Evolutionary conservation across 257 asterid species (phyloP), one percentile per base, ranked within the genome.

Genomic region (Jasminum sambac): DNA sequence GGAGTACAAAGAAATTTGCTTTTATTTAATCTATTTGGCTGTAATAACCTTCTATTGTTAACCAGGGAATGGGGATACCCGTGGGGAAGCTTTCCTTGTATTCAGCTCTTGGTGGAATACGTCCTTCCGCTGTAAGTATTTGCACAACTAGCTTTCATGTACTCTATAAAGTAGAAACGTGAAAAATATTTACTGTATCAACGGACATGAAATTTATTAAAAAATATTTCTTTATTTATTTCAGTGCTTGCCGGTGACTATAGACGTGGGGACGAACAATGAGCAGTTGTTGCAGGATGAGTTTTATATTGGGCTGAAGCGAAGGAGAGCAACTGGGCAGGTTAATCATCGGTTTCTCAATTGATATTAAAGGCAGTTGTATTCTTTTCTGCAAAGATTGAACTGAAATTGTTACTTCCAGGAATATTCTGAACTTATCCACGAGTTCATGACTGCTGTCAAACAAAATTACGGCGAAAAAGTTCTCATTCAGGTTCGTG

Each of bases 1-100:
- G 7, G 1, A 9, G 59, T 43, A 21, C 62, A 66, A 25, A 17
- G 5, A 37, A 50, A 59, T 38, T 17, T 69, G 44, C 38, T 58
- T 41, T 23, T 58, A 17, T 65, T 37, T 17, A 37, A 67, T 74
- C 23, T 66, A n/a, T 71, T 38, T 73, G 67, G 70, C 77, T 66
- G 26, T 67, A 16, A 61, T 48, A 60, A 72, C 72, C 36, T 63
- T 72, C 62, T 73, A 50, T 13, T 82, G 50, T 75, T 72, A 52
- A 52, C 26, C 84, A 93, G 98, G 98, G 98, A 83, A 93, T 93
- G 98, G 98, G 98, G 30, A 93, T 93, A 66, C 98, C 98, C 8
- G 95, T 93, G 2, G 98, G 98, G 24, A 93, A 93, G 74, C 91
- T 93, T 57, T 88, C 98, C 72, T 74, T 93, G 70, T 90, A 93